Evolutionary conservation across 805 yeast genomes (phyloP).

Genomic region (Lachancea sp.): DNA sequence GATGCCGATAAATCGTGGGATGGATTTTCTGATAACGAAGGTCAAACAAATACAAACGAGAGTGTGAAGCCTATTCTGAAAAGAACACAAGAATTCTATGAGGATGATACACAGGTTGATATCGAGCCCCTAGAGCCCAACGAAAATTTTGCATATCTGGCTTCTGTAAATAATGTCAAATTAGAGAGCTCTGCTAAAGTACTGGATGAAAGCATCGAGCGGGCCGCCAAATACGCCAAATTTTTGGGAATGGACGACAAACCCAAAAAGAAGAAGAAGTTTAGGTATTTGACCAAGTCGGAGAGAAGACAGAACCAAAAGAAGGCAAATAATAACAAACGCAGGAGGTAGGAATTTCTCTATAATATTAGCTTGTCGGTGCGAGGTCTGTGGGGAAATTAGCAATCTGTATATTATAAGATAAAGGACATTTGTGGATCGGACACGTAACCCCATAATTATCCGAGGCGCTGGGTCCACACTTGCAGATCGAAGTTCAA

Average conservation of each 20-base stretch:
- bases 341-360: conserved; percentile 22
- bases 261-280: conserved; percentile 61
- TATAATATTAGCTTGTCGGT: not conserved
- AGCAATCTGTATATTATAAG: conserved; percentile 1
- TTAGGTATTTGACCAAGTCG: conserved; percentile 74
- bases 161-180: conserved; percentile 67
- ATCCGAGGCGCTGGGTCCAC: not conserved
- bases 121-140: conserved; percentile 45
- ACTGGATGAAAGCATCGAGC: conserved; percentile 62
- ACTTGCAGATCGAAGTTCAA: not conserved
- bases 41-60: not conserved
- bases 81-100: conserved; percentile 26
- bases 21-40: conserved; percentile 33
- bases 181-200: conserved; percentile 61
- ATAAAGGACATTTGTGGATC: not conserved
- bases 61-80: conserved; percentile 30
- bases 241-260: conserved; percentile 47
- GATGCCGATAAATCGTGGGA: conserved; percentile 34
- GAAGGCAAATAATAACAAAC: conserved; percentile 37
- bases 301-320: conserved; percentile 63
- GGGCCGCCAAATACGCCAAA: conserved; percentile 81
- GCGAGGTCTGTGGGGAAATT: not conserved
- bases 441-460: not conserved
- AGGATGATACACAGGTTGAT: conserved; percentile 40
- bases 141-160: conserved; percentile 50